Evolutionary conservation across 2,329 filamentous ascomycete species (phyloP), one percentile per base, ranked within the genome.

Genomic region (Fusarium sp.): DNA sequence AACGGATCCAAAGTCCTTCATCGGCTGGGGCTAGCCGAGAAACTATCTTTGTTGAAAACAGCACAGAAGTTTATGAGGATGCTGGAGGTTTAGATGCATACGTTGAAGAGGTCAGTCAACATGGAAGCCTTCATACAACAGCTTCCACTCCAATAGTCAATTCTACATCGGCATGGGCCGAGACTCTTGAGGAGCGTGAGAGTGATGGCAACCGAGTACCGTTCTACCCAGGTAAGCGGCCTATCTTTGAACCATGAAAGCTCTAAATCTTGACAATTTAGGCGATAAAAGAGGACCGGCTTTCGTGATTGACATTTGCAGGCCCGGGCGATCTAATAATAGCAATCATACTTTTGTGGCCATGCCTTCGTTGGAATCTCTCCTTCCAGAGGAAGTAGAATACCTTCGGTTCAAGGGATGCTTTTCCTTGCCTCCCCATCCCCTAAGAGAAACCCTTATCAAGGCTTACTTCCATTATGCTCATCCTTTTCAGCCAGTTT

Each of bases 51-150:
- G 23, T 37, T 3, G 10, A 4, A 8, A 31, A 46, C 39, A 15
- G 12, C 8, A 6, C 2, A 3, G 13, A 28, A 18, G n/a, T 3
- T 13, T 26, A 18, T 21, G 29, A 46, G 8, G 11, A 15, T 21
- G 31, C 8, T 11, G 29, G 15, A 37, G 23, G 13, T 23, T 2
- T 26, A 6, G 23, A 15, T 10, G 10, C n/a, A 37, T 6, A 47
- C 1, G 21, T 15, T 16, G 15, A 28, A 11, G 52, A 35, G 9
- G 5, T 7, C 16, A 23, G 16, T 10, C 29, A 37, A 4, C 6
- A 0, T 10, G 44, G 8, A 16, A 5, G 0, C 5, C 16, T 2
- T 3, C 7, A 13, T 24, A 18, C 23, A 35, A 3, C 4, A 3
- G 15, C 21, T 7, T 35, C 11, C 0, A 20, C 29, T 0, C 44